phyloP scores from a whole-genome alignment of 176 grass and related monocot species.

The Avena sativa region DNA sequence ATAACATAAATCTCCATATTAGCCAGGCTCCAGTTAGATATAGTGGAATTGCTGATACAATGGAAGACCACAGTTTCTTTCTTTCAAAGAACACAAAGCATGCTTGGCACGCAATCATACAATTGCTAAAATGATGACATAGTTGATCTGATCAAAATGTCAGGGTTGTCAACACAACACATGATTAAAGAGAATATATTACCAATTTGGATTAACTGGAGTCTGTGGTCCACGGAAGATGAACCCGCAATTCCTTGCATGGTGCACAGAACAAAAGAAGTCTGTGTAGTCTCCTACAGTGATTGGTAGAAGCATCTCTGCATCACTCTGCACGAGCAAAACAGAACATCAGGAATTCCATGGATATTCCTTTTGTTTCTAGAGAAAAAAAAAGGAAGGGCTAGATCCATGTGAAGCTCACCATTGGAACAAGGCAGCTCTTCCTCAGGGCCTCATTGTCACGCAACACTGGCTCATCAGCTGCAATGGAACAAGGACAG shows the following conservation, averaged over 20 bases:
- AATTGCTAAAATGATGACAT: not conserved
- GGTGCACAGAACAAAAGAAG: slow-evolving; percentile 93
- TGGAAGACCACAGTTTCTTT: slow-evolving; percentile 5
- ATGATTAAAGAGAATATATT: slow-evolving; percentile 35
- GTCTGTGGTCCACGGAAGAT: slow-evolving; percentile 91
- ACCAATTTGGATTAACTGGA: slow-evolving; percentile 90
- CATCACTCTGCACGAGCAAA: slow-evolving; percentile 58
- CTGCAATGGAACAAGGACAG: slow-evolving; percentile 46
- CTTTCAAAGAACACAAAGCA: not conserved
- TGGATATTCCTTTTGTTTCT: not conserved
- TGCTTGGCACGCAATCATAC: not conserved
- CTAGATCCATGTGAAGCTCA: slow-evolving; percentile 23
- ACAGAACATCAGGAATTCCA: slow-evolving; percentile 6
- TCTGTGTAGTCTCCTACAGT: slow-evolving; percentile 90
- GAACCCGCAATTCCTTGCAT: slow-evolving; percentile 88
- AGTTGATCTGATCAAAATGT: not conserved
- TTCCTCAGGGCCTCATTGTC: slow-evolving; percentile 77
- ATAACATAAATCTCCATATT: not conserved
- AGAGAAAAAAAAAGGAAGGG: not conserved
- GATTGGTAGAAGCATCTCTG: slow-evolving; percentile 87
- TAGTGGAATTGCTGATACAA: not conserved
- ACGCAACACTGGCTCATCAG: slow-evolving; percentile 75
- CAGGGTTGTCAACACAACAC: not conserved
- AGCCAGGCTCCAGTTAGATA: not conserved
- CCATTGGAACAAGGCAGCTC: slow-evolving; percentile 86